Evolutionary conservation across 129 eudicot species (phyloP), one percentile per base, ranked within the genome.

Genomic region (Chrysanthemum lavandulifolium): DNA sequence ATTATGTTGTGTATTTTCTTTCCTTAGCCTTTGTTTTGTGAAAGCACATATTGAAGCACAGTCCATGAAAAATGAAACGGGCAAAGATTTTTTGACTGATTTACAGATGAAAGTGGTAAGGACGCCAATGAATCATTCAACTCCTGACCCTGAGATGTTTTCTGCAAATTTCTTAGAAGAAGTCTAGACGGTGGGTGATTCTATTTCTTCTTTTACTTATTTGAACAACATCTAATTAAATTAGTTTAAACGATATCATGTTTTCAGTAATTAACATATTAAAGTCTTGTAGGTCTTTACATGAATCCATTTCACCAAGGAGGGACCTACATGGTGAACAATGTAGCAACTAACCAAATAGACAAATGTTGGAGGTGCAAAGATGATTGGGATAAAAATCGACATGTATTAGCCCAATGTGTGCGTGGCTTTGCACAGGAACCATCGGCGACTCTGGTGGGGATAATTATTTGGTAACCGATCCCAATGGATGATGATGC

Each of bases 331-430:
- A 27, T 11, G 12, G 47, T 40, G 47, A 40, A 40, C 47, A 60
- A 52, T 86, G 96, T 10, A 43, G 84, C 89, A 11, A 78, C 69
- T 5, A 89, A 89, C 69, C 82, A 82, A 0, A 86, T 89, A 14
- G 96, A 89, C 76, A 48, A 75, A 27, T 89, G 96, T 69, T 86
- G 96, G 96, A 76, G 96, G 66, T 81, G 96, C 59, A 80, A 78
- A 15, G 11, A 65, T 4, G 64, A 89, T 62, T 89, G 92, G 96
- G 80, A 73, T 10, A 45, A 56, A n/a, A 71, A 89, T 69, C 80
- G 96, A 50, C 63, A 86, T 77, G 79, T 73, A 73, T 79, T 89
- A 51, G 92, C 90, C 7, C 72, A 82, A 15, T 89, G 96, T 19
- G 96, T 52, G 0, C 76, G 43, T 1, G 96, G 96, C 25, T 89